These are phyloP conservation scores for Aspergillus pseudoviridinutans DNA, from an alignment of 2,329 filamentous ascomycete genomes.

Conservation along the genomic window DNA sequence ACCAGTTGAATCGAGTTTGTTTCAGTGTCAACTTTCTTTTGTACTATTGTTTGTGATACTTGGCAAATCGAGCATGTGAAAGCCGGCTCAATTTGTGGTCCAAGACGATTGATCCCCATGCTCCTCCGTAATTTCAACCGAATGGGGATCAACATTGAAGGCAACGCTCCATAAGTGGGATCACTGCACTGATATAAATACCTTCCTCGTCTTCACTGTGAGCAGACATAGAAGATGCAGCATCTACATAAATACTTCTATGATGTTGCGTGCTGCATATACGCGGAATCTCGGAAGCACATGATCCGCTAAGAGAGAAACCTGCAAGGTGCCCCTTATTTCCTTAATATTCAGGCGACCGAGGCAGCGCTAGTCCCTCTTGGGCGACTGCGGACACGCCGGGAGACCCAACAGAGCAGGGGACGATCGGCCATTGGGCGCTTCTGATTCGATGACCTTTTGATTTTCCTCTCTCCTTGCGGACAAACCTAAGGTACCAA, in stretches of 20 bases:
- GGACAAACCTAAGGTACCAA: background rate
- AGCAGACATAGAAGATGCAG: background rate
- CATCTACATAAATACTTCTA: background rate
- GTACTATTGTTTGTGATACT: background rate
- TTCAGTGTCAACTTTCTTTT: background rate
- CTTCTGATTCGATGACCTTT: background rate
- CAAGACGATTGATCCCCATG: background rate
- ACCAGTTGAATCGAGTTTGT: background rate
- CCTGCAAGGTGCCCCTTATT: constrained; percentile 19
- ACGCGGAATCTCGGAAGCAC: constrained; percentile 10
- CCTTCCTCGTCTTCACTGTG: background rate
- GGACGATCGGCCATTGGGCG: constrained; percentile 7
- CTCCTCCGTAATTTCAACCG: background rate
- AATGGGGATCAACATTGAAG: background rate
- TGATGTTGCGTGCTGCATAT: background rate
- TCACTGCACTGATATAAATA: background rate
- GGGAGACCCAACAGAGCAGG: constrained; percentile 16
- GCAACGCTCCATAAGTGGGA: background rate
- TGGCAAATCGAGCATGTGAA: background rate
- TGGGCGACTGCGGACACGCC: constrained; percentile 22
- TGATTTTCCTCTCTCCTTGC: constrained; percentile 4
- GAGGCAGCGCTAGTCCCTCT: constrained; percentile 22
- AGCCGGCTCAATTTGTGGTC: background rate
- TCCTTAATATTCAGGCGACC: constrained; percentile 12
- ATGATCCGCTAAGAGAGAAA: constrained; percentile 8